Base-by-base conservation (phyloP, 176 grass and related monocot species). In the Elaeis guineensis region DNA sequence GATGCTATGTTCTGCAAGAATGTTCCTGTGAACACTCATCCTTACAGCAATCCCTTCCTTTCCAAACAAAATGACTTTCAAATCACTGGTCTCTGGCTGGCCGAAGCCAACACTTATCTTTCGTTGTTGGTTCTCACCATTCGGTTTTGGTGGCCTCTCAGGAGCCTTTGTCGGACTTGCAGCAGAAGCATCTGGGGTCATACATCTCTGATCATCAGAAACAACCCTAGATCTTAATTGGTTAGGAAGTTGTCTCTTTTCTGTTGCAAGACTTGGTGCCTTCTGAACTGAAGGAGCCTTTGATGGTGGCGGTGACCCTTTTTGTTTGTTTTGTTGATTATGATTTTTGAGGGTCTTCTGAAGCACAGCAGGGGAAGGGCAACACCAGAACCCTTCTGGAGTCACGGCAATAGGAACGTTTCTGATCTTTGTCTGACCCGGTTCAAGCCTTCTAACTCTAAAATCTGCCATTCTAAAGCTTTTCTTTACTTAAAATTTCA, bases 321-420 rank as follows among this genome's bases (percentile, higher is more conserved):
- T 87, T 20, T 61, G 64, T 52, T 75, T 95, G 30, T 57, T 75
- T 58, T 74, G 81, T 25, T 78, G 81, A 61, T 76, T 65, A 60
- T 84, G 81, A 66, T 55, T 79, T 70, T 77, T 85, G 1, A 57
- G 59, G 15, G 72, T 83, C 64, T 82, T 95, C 48, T 89, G 89
- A 50, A 85, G 85, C 8, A 75, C 58, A 3, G 78, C 81, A 32
- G 82, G 89, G 44, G 85, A 95, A 57, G 89, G 89, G 53, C 89
- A 95, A 65, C 89, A 95, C 89, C 89, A 95, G 52, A 95, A 95
- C 48, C 81, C 89, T 80, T 85, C 85, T 0, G 81, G 89, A 24
- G 84, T 95, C 64, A 95, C 72, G 0, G 89, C 89, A 69, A 95
- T 82, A 0, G 89, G 89, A 16, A 89, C 89, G 44, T 66, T 89